These are phyloP conservation scores for Pogostemon cablin DNA, from an alignment of 257 asterid genomes.

Conservation along the genomic window DNA sequence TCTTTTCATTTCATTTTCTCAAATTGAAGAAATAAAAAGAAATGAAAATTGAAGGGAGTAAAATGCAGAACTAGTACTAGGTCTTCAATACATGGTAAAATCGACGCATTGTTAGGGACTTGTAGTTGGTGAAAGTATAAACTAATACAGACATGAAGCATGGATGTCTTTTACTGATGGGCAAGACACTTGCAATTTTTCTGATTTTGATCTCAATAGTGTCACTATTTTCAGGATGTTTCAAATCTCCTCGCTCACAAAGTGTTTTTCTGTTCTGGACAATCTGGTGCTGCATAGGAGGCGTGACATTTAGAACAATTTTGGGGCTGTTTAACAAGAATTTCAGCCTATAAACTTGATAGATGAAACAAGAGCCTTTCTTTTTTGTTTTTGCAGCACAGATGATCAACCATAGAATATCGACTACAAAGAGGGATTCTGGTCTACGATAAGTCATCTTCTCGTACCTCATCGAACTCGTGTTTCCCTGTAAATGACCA, in stretches of 20 bases:
- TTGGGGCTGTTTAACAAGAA: constrained; percentile 23
- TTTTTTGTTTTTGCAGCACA: constrained; percentile 18
- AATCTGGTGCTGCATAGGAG: background rate
- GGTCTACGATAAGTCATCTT: background rate
- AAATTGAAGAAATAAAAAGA: background rate
- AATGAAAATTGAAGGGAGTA: background rate
- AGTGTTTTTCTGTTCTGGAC: constrained; percentile 14
- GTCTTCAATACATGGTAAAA: background rate
- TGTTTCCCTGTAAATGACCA: constrained; percentile 30
- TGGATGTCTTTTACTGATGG: background rate
- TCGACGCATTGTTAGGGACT: background rate
- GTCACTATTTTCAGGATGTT: constrained; percentile 19
- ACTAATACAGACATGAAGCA: background rate
- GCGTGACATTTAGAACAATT: background rate
- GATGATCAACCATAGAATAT: constrained; percentile 9
- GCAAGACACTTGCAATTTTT: background rate
- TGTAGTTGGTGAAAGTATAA: background rate
- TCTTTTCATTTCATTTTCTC: background rate
- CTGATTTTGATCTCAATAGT: background rate
- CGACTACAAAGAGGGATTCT: background rate
- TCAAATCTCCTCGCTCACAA: constrained; percentile 7
- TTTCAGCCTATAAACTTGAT: background rate
- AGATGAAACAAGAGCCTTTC: constrained; percentile 4
- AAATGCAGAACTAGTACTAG: background rate
- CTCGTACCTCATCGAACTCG: background rate